Evolutionary conservation across 352 stramenopile genomes (phyloP).

Genomic region (Globisporangium cederbergense): DNA sequence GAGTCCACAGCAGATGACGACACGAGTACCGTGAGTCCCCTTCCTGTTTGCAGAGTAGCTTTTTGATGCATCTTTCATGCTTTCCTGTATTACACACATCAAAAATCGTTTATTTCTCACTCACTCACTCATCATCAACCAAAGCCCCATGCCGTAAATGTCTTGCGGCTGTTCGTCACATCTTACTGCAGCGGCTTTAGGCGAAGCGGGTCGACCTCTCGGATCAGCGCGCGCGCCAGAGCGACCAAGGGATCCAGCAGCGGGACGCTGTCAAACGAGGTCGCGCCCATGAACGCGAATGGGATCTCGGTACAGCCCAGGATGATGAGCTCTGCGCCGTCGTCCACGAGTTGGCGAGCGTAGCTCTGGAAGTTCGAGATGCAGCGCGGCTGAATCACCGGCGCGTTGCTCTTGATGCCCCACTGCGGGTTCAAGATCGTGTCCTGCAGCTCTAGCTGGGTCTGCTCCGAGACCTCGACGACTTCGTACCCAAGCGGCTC

Average conservation of each 20-base stretch:
- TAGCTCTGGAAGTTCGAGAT: conserved; percentile 41
- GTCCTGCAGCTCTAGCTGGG: conserved; percentile 43
- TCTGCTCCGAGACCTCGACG: conserved; percentile 28
- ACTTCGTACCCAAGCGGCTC: conserved; percentile 37
- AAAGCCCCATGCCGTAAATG: not conserved
- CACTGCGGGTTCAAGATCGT: conserved; percentile 47
- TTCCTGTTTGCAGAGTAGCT: not conserved
- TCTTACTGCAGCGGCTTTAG: conserved; percentile 29
- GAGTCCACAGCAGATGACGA: not conserved
- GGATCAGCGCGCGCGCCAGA: conserved; percentile 43
- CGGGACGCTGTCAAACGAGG: conserved; percentile 29
- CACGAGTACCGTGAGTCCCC: not conserved
- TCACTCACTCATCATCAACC: not conserved
- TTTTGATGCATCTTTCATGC: not conserved
- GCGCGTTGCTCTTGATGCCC: conserved; percentile 54
- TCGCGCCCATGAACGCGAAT: conserved; percentile 31
- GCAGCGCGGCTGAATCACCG: conserved; percentile 29
- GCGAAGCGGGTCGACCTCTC: conserved; percentile 36
- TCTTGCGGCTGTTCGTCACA: not conserved
- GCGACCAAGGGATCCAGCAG: conserved; percentile 45
- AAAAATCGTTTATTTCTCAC: not conserved
- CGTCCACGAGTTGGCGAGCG: conserved; percentile 26
- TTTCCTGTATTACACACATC: not conserved
- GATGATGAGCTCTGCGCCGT: conserved; percentile 38
- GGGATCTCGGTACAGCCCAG: conserved; percentile 55